Base-by-base conservation (phyloP, 495 filamentous ascomycete species). In the Recurvomyces mirabilis region DNA sequence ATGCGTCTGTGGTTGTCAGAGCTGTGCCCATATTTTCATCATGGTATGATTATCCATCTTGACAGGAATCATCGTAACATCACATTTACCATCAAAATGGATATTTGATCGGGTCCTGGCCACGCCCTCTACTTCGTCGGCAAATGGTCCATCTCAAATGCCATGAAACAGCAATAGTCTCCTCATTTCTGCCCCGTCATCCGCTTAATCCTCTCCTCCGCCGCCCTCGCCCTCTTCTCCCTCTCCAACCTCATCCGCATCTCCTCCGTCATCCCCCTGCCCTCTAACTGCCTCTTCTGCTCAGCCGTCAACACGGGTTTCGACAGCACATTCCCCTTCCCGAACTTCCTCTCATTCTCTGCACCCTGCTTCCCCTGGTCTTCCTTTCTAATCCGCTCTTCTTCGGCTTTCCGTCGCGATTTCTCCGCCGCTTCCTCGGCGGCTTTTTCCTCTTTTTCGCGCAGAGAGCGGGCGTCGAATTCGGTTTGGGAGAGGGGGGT, bases 251-350 rank as follows among this genome's bases (percentile, higher is more conserved):
- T 72, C 78, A 78, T 73, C 58, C 75, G 74, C 75, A 82, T 83
- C 66, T 94, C 85, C 2, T 83, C 74, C 13, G 82, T 87, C 72
- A 94, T 72, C 0, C 87, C 87, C 54, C 83, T 72, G 46, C 70
- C 77, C 57, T 93, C 86, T 59, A 93, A 84, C 54, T 82, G 80
- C 46, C 86, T 74, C 60, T 72, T 79, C 59, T 93, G 72, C 28
- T 73, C 59, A 46, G 62, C 62, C 18, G 56, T 65, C 49, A 52
- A 69, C 0, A 64, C 58, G 18, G 59, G 47, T 50, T 75, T 72
- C 35, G 53, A 50, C 33, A 38, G 39, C 11, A 54, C 49, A 20
- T 36, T 30, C 20, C 79, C 66, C 49, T 72, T 72, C 32, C 78
- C 79, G 45, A 80, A 75, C 51, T 79, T 78, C 33, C 74, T 68